A percentile compares a stretch with the other conserved stretches of the same genome.
phyloP scores from a whole-genome alignment of 352 stramenopile genomes.

The Phytophthora chlamydospora region DNA sequence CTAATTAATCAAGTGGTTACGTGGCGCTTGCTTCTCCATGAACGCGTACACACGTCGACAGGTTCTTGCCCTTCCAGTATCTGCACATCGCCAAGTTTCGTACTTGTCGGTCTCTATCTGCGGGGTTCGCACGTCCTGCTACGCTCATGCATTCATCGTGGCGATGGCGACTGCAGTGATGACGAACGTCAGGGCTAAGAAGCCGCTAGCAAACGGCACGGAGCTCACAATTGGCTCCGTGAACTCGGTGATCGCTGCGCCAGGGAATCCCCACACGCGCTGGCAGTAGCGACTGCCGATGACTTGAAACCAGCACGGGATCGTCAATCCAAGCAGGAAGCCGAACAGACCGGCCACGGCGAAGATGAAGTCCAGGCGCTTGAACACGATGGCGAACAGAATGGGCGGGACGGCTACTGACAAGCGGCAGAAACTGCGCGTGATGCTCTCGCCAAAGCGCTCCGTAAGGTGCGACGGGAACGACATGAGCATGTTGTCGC shows the following conservation, averaged over 20 bases:
- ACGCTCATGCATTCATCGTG: constrained; percentile 55
- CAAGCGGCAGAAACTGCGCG: constrained; percentile 68
- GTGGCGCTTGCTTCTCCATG: too few relatives aligned
- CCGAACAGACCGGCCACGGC: constrained; percentile 77
- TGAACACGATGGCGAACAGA: constrained; percentile 80
- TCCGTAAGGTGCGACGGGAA: constrained; percentile 66
- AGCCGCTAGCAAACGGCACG: constrained; percentile 60
- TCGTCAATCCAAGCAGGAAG: constrained; percentile 78
- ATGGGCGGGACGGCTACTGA: constrained; percentile 72
- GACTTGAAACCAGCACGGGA: constrained; percentile 87
- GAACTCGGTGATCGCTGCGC: constrained; percentile 76
- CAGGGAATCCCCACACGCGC: constrained; percentile 69
- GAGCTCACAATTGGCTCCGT: constrained; percentile 70
- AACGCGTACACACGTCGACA: too few relatives aligned
- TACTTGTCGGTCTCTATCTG: constrained; percentile 25
- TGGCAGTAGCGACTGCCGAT: constrained; percentile 82
- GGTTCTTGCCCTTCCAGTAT: too few relatives aligned
- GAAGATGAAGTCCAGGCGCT: constrained; percentile 90
- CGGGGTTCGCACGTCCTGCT: neutral
- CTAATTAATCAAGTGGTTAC: too few relatives aligned
- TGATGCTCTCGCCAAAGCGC: constrained; percentile 48
- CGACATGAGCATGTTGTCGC: constrained; percentile 88
- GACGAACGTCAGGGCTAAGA: constrained; percentile 72
- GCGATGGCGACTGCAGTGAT: constrained; percentile 70
- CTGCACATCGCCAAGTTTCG: too few relatives aligned